Evolutionary conservation across 2,329 filamentous ascomycete species (phyloP), one percentile per base, ranked within the genome.

Genomic region (Arthrobotrys iridis): DNA sequence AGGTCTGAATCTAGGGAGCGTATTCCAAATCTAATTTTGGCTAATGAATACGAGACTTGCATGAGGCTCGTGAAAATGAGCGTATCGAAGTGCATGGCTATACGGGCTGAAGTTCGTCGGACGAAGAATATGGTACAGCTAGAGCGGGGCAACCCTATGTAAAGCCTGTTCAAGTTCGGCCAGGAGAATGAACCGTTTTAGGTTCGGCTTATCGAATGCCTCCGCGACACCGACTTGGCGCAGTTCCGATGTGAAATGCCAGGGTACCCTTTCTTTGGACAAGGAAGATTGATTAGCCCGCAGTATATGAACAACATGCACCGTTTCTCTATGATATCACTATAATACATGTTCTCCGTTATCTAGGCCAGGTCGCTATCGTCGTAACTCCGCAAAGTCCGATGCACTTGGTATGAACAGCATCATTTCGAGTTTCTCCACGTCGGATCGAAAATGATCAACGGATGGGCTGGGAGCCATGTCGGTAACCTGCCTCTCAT

Each of bases 391-490:
- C 48, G 48, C 22, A 33, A 52, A 52, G 7, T 52, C 48, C 48
- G 48, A 30, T 18, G n/a, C n/a, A 18, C 13, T 15, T 40, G 1
- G 11, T n/a, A 33, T 33, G 28, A 33, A 33, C 22, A 24, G 13
- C n/a, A 8, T 24, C 37, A 55, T 35, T 8, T 37, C 7, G 28
- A 37, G 26, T 24, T 37, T 10, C 6, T 22, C 50, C 30, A 55
- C 15, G 22, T 30, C 2, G 30, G 50, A 18, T 48, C 20, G 7
- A 67, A 55, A 30, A 58, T 18, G 11, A 67, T 33, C 3, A 59
- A 11, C 7, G 63, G 63, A 37, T 63, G 66, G 33, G 63, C 59
- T 6, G 67, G 67, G 8, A 74, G 35, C 22, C 15, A 74, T 3
- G 60, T 74, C 4, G 55, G 15, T 11, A 67, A 6, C 28, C 52